Conservation (phyloP, 768 basidiomycete genomes). For the Cystofilobasidium bisporidii region DNA sequence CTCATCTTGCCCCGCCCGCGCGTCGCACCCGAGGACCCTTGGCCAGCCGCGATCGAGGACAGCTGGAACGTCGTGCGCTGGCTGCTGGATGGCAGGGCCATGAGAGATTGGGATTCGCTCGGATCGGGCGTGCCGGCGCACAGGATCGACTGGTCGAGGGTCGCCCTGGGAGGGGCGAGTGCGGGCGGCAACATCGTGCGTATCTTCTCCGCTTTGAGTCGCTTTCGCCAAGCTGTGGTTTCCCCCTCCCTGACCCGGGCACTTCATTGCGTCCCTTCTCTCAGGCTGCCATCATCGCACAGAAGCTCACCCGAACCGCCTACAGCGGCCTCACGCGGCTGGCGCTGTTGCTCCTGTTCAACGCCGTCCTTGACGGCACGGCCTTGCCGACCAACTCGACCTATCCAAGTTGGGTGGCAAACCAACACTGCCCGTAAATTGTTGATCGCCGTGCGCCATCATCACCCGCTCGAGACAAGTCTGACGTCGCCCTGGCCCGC, state of each 20-base stretch:
- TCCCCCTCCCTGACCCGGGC: neutral
- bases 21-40: constrained; percentile 7
- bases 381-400: neutral
- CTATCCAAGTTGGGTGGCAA: neutral
- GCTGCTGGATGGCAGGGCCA: neutral
- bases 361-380: constrained; percentile 1
- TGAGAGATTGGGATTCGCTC: neutral
- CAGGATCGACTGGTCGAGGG: neutral
- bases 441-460: too few species aligned
- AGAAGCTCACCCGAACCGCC: neutral
- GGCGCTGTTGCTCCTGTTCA: neutral
- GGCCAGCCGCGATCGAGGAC: constrained; percentile 5
- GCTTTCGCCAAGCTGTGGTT: too few species aligned
- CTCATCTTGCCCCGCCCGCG: neutral
- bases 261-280: neutral
- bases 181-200: constrained; percentile 12
- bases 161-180: constrained; percentile 11
- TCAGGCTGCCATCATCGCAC: neutral
- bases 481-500: neutral
- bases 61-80: constrained; percentile 2
- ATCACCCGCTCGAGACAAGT: too few species aligned
- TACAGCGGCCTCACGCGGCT: neutral
- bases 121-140: neutral
- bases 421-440: constrained; percentile 8
- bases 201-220: neutral